Base-by-base conservation (phyloP, 2,329 filamentous ascomycete species). In the Aspergillus brasiliensis region DNA sequence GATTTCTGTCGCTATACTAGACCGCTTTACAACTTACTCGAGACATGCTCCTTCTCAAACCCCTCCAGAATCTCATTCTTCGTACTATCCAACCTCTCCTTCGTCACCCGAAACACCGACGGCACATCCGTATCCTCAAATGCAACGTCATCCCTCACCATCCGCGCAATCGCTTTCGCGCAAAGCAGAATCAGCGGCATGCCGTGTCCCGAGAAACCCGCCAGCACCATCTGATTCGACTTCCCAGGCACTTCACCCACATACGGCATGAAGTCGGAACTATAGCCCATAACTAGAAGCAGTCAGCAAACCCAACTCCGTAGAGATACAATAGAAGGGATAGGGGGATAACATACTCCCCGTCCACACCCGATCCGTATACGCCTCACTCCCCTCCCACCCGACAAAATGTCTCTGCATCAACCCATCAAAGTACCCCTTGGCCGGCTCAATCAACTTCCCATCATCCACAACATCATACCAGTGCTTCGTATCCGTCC, bases 171-270 rank as follows among this genome's bases (percentile, higher is more conserved):
- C 13, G 46, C 59, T 34, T 61, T 58, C 3, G 59, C 54, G 1
- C 47, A 47, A 1, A 58, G 51, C 17, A 58, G 46, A 19, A 58
- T 51, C 42, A 54, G 34, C 8, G 86, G 86, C 87, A 89, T 89
- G 0, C 87, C 86, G 69, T 89, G 86, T 0, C 88, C 88, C 66
- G 88, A 87, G 65, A 89, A 89, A 2, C 85, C 82, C 3, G 83
- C 84, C 23, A 80, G 78, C 2, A 87, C 76, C 79, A 83, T 89
- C n/a, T 89, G 67, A 0, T 81, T 79, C 8, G 73, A 64, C 51
- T 68, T 70, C 0, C 69, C 75, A 1, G 81, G 82, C 51, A 80
- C 77, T 1, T 71, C 62, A 0, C 86, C 85, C 55, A 89, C 77
- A 63, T 82, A 80, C 0, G 83, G 83, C 25, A 78, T 70, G 0